phyloP scores from a whole-genome alignment of 805 yeast species.

The Candida stauntonica region DNA sequence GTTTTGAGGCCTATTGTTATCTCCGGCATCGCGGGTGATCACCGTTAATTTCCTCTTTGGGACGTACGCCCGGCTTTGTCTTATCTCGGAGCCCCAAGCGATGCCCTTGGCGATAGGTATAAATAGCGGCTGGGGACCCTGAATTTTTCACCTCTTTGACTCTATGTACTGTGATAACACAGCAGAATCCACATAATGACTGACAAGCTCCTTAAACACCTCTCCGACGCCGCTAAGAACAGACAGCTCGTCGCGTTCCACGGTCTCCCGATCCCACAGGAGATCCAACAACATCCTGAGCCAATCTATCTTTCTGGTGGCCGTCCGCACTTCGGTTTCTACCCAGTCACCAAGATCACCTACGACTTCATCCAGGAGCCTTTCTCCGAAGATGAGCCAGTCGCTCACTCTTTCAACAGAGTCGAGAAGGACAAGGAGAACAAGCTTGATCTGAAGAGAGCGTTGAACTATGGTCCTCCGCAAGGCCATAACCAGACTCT shows the following conservation, averaged over 20 bases:
- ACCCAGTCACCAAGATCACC: constrained; percentile 17
- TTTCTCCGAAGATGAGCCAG: constrained; percentile 5
- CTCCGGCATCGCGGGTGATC: no score
- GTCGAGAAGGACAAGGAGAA: constrained; percentile 9
- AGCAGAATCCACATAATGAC: no score
- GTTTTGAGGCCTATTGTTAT: no score
- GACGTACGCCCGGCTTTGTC: no score
- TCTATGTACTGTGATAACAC: no score
- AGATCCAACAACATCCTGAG: constrained; percentile 55
- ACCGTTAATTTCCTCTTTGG: no score
- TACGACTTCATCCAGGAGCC: constrained; percentile 16
- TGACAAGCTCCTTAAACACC: constrained; percentile 10
- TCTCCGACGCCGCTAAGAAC: constrained; percentile 12
- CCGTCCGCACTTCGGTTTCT: constrained; percentile 22
- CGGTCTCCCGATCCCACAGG: constrained; percentile 16
- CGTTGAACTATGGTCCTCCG: constrained; percentile 21
- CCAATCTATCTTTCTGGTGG: constrained; percentile 42
- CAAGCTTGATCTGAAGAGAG: constrained; percentile 16
- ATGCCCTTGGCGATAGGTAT: no score
- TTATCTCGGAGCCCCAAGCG: no score
- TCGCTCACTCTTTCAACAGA: constrained; percentile 7
- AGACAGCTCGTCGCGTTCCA: constrained; percentile 16
- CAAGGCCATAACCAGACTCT: constrained; percentile 20
- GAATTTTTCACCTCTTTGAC: no score
- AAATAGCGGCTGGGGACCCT: no score